Evolutionary conservation across 257 asterid genomes (phyloP), one percentile per base, ranked within the genome.

Genomic region (Pogostemon cablin): DNA sequence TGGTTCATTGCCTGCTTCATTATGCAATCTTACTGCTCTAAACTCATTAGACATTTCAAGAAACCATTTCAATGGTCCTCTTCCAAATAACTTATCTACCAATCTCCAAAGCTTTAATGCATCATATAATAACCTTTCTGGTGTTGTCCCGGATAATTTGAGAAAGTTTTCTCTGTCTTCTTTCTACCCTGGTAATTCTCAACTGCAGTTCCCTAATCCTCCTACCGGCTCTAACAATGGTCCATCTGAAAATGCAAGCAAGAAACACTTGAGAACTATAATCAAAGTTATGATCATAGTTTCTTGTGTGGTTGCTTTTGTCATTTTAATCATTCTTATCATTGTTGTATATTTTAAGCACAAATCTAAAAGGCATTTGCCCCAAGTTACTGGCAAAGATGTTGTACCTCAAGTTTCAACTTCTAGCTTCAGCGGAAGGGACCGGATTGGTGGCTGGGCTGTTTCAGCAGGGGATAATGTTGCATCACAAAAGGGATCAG

Each of bases 151-250:
- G 0, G 96, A 86, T 12, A 93, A 91, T 68, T 81, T 93, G 87
- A 85, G 97, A 72, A 89, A 82, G 75, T 91, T 93, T 69, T 83
- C 99, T n/a, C 65, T 74, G 10, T 84, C 99, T 17, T 91, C 95
- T 59, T 93, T 93, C 83, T 89, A 82, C 82, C 99, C 99, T 44
- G 96, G 99, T 8, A 93, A 93, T 77, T 79, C 96, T 17, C 64
- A 71, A 11, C 72, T 93, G 68, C 83, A 84, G 62, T 89, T 93
- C 77, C 99, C 97, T 9, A 91, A 86, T 71, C 86, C 93, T 67
- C 96, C 95, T 55, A 67, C 82, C 3, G 85, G 85, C 50, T 80
- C 93, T 11, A 81, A 57, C 75, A 80, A 62, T 37, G 46, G 69
- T 73, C 84, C 88, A 15, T n/a, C 74, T 46, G 68, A 72, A 71